Evolutionary conservation across 139 green algal genomes (phyloP), one percentile per base, ranked within the genome.

Genomic region (Chlamydomonas sphaeroides): DNA sequence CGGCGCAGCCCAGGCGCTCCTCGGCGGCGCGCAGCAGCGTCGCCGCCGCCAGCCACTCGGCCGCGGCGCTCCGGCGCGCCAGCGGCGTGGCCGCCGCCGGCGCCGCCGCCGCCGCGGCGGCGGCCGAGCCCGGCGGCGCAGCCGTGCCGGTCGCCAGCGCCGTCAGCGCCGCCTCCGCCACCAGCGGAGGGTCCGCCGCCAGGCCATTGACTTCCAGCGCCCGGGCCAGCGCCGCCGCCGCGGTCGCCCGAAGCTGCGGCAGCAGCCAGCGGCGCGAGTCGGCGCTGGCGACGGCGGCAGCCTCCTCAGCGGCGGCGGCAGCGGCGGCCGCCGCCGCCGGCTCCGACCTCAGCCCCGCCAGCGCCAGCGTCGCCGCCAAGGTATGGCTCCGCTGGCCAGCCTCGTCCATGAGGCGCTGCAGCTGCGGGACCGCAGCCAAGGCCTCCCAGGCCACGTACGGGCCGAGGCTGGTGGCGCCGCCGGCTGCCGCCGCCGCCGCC

Each of bases 11-110:
- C 39, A 80, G 59, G 39, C 39, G 59, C 73, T 70, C 73, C 56
- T 80, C 73, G 39, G 30, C 73, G 5, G 33, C 35, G 0, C 59
- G 59, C 41, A 70, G 30, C 56, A 80, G 39, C 73, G 59, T 25
- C 73, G 57, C 28, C 73, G 73, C 73, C 75, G 75, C 75, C 75
- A 82, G 42, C 75, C 61, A 82, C 14, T 82, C 75, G 42, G 75
- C 42, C 63, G 75, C 75, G 10, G 2, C n/a, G n/a, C n/a, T n/a
- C n/a, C n/a, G n/a, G n/a, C n/a, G n/a, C n/a, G n/a, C n/a, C n/a
- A n/a, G n/a, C n/a, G n/a, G n/a, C n/a, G n/a, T n/a, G n/a, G n/a
- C n/a, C 73, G 73, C 73, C 56, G 36, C 39, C 17, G 59, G 59
- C 72, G 51, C 32, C 72, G 28, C 56, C 53, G 71, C 74, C 59